Evolutionary conservation across 2,329 filamentous ascomycete genomes (phyloP).

Genomic region (Fusarium domesticum): DNA sequence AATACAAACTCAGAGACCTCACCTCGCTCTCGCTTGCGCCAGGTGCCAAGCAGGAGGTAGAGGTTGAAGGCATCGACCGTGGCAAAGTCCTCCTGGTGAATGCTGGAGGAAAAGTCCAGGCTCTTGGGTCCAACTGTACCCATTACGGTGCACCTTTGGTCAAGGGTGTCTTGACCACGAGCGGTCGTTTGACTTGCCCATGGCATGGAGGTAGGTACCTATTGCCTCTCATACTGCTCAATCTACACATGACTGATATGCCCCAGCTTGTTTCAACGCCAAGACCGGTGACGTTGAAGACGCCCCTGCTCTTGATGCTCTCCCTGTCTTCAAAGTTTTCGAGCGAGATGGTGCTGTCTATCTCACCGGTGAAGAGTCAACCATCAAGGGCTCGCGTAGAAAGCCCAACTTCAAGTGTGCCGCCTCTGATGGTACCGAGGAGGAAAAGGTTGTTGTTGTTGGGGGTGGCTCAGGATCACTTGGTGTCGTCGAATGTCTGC

Average conservation of each 20-base stretch:
- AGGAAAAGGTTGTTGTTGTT: conserved; percentile 75
- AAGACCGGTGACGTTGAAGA: conserved; percentile 91
- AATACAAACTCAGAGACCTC: conserved; percentile 74
- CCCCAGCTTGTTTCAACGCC: conserved; percentile 83
- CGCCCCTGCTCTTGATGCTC: conserved; percentile 82
- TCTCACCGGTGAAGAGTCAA: conserved; percentile 73
- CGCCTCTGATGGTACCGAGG: conserved; percentile 43
- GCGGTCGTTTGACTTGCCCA: conserved; percentile 84
- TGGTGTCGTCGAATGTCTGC: conserved; percentile 77
- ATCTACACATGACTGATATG: conserved; percentile 2
- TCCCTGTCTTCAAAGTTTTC: conserved; percentile 76
- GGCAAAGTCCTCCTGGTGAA: conserved; percentile 87
- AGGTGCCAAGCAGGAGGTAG: conserved; percentile 81
- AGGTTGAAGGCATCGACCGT: conserved; percentile 83
- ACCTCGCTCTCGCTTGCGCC: conserved; percentile 70
- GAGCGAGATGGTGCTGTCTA: conserved; percentile 83
- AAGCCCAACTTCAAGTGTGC: conserved; percentile 71
- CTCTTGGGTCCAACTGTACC: conserved; percentile 77
- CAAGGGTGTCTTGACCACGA: conserved; percentile 78
- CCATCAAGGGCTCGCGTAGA: conserved; percentile 73
- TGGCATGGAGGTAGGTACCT: conserved; percentile 79
- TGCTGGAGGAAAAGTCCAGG: conserved; percentile 70
- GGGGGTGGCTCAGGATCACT: conserved; percentile 84
- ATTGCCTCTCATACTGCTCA: conserved; percentile 22
- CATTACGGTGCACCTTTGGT: conserved; percentile 91